Evolutionary conservation across 1,139 yeast genomes (phyloP), one percentile per base, ranked within the genome.

Genomic region (Geotrichum reessii): DNA sequence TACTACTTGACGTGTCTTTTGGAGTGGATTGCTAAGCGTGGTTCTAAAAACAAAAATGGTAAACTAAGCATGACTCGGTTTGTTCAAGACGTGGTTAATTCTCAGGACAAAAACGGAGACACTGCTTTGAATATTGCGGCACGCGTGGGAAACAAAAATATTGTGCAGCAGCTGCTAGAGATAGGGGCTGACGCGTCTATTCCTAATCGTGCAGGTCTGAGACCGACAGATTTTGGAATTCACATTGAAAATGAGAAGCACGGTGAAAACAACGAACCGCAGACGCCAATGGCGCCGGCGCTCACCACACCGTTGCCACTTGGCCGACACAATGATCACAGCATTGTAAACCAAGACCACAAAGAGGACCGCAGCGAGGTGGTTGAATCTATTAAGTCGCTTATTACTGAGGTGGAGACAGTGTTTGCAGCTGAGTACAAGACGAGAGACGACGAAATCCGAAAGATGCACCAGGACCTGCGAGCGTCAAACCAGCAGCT

Each of bases 121-220:
- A 84, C 93, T 58, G 77, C 80, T n/a, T 76, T 93, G 60, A 96
- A 92, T 70, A 82, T 91, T 61, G 97, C 98, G 0, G 95, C 96
- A 0, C 85, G 96, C 67, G 81, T 86, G 56, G 97, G 96, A 33
- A 86, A 87, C 66, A 83, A 81, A 64, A 85, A 92, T 73, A 84
- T 93, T 62, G 87, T 90, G 22, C 90, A 87, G 61, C 84, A 90
- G 57, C 78, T 93, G 58, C 70, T 93, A 25, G 95, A 87, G 64
- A 84, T 93, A 52, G 93, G 95, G 37, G 98, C 98, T 0, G 95
- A 91, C 68, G 82, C 89, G 2, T 78, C 79, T 47, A 77, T 89
- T 51, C 81, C 91, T 3, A 95, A 93, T 69, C 86, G 88, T 57
- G 86, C 92, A 7, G 97, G 97, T 0, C 79, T 91, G 40, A 82